Base-by-base conservation (phyloP, 2,329 filamentous ascomycete species). In the Clathrospora elynae region DNA sequence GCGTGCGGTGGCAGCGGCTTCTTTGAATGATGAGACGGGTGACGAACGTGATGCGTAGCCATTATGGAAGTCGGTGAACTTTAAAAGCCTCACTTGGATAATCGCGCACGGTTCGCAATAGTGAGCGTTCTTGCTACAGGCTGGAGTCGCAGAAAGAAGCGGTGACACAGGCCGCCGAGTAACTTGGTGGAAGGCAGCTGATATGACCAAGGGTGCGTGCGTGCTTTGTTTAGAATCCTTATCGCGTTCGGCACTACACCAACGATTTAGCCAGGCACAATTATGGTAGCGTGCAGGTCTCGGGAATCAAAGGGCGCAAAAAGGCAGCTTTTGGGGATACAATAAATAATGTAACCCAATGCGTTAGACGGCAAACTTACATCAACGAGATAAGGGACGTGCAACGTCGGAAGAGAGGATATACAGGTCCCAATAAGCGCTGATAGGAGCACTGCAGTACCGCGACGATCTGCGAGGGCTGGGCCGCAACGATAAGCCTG, bases 211-310 rank as follows among this genome's bases (percentile, higher is more conserved):
- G 57, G 48, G 49, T 35, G 55, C 48, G 57, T 54, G 65, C 67
- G 66, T 64, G 64, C 66, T 68, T 68, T 67, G 63, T 68, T 62
- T 51, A 53, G 56, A 53, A 45, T 45, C 43, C 64, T 68, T 70
- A 68, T 70, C 65, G 52, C 53, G 40, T 45, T 57, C 13, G 42
- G 44, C 52, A 59, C 64, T 66, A 57, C 58, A 48, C 51, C 57
- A 55, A 61, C 44, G 42, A 43, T 47, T 70, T 67, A 70, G 66
- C 67, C 57, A 64, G 59, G 62, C 57, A 67, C 56, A 48, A 38
- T n/a, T n/a, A n/a, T n/a, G n/a, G n/a, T 32, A 25, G 23, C 50
- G 28, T 37, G 33, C 11, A 23, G 28, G 24, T 34, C 41, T 32
- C 39, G 22, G 16, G 13, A 16, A 18, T 13, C 22, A 29, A 13